phyloP scores from a whole-genome alignment of 2,329 filamentous ascomycete species.

The Aspergillus brasiliensis region DNA sequence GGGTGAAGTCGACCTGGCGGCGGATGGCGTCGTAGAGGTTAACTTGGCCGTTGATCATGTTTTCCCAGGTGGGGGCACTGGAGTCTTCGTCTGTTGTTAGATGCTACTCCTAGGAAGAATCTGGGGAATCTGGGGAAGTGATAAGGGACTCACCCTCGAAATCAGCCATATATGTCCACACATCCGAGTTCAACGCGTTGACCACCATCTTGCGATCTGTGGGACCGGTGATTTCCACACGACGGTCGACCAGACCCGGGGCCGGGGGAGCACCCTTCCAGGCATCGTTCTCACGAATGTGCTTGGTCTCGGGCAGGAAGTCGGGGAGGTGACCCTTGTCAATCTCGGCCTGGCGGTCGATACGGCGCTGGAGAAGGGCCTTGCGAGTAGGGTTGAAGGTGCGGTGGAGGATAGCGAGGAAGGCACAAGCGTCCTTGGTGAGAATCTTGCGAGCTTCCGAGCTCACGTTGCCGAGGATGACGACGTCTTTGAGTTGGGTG shows the following conservation, averaged over 20 bases:
- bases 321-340: slow-evolving; percentile 87
- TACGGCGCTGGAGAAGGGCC: slow-evolving; percentile 81
- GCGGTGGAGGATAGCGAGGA: slow-evolving; percentile 91
- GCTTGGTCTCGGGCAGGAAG: slow-evolving; percentile 92
- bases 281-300: slow-evolving; percentile 89
- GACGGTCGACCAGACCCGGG: slow-evolving; percentile 86
- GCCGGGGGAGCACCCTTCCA: slow-evolving; percentile 93
- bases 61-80: slow-evolving; percentile 94
- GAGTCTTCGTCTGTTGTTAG: slow-evolving; percentile 66
- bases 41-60: slow-evolving; percentile 98
- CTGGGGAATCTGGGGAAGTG: background rate
- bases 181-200: slow-evolving; percentile 92
- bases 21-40: slow-evolving; percentile 97
- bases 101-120: background rate
- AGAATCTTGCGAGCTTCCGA: slow-evolving; percentile 86
- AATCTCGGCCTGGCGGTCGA: slow-evolving; percentile 85
- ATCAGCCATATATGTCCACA: slow-evolving; percentile 99
- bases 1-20: slow-evolving; percentile 93
- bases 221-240: slow-evolving; percentile 95
- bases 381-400: slow-evolving; percentile 92
- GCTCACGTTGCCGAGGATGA: slow-evolving; percentile 77
- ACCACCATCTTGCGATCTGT: slow-evolving; percentile 99
- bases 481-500: slow-evolving; percentile 81
- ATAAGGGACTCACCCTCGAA: slow-evolving; percentile 73
- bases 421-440: slow-evolving; percentile 84